Evolutionary conservation across 805 yeast genomes (phyloP).

Genomic region (Cyberlindnera maclurae): DNA sequence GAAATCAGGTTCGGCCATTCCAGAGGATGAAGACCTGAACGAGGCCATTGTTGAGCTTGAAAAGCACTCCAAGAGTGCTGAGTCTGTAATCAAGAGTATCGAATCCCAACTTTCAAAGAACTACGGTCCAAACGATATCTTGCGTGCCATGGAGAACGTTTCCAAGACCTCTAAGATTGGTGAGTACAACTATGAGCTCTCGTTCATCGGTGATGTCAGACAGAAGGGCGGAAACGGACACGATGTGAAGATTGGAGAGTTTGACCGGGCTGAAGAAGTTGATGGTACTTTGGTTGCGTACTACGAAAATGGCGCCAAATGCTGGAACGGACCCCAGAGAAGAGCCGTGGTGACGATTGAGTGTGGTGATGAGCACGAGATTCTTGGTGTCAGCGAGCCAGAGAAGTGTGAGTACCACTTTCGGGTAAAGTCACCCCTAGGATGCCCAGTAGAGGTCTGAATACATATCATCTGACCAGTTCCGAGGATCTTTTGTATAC

Average conservation of each 20-base stretch:
- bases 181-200: conserved; percentile 62
- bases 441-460: conserved; percentile 23
- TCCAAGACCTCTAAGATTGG: conserved; percentile 49
- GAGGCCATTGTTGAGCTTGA: conserved; percentile 7
- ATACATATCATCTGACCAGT: no score
- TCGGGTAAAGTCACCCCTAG: conserved; percentile 34
- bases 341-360: conserved; percentile 53
- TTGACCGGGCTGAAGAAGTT: conserved; percentile 23
- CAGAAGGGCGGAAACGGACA: conserved; percentile 46
- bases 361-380: conserved; percentile 55
- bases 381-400: conserved; percentile 74
- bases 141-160: conserved; percentile 46
- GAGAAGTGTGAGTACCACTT: conserved; percentile 79
- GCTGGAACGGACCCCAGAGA: conserved; percentile 94
- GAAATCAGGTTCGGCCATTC: conserved; percentile 8
- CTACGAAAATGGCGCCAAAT: conserved; percentile 61
- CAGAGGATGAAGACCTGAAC: conserved; percentile 13
- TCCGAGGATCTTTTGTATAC: no score
- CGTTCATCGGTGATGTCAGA: conserved; percentile 46
- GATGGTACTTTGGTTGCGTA: conserved; percentile 28
- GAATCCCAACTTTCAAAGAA: conserved; percentile 17
- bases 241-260: conserved; percentile 44
- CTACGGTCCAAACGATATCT: conserved; percentile 59
- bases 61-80: conserved; percentile 1
- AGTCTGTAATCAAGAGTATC: conserved; percentile 2